phyloP scores from a whole-genome alignment of 371 early-diverging fungal species.

The Actinomortierella wolfii region DNA sequence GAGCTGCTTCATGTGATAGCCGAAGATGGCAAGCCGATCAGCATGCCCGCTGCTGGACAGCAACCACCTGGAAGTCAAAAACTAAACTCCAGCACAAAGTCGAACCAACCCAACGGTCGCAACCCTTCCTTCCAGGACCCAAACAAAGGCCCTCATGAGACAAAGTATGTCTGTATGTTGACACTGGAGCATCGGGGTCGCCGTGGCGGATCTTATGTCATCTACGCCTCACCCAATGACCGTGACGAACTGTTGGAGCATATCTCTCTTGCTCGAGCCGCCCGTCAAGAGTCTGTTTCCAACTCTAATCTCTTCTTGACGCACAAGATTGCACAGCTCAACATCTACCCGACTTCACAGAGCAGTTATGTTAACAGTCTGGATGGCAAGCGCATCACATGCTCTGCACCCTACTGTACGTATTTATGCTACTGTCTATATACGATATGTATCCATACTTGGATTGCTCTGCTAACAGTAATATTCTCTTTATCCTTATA shows the following conservation, averaged over 20 bases:
- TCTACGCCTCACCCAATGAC: conserved; percentile 62
- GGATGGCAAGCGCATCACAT: conserved; percentile 64
- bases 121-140: too few relatives aligned
- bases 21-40: conserved; percentile 56
- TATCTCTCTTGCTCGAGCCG: conserved; percentile 60
- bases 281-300: conserved; percentile 61
- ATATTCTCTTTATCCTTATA: too few relatives aligned
- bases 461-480: too few relatives aligned
- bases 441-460: too few relatives aligned
- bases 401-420: conserved; percentile 72
- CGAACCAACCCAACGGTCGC: conserved; percentile 1
- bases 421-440: neutral
- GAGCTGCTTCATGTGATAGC: conserved; percentile 68
- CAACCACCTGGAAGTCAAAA: conserved; percentile 25
- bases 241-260: conserved; percentile 82
- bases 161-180: conserved; percentile 23
- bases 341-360: conserved; percentile 47
- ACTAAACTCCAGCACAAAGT: conserved; percentile 36
- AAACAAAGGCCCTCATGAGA: conserved; percentile 17
- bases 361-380: conserved; percentile 26
- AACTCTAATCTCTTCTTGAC: conserved; percentile 68
- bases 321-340: conserved; percentile 48
- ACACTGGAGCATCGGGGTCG: conserved; percentile 39
- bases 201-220: conserved; percentile 26
- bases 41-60: conserved; percentile 7